Evolutionary conservation across 371 early-diverging fungal species (phyloP), one percentile per base, ranked within the genome.

Genomic region (Blastocladiella emersonii): DNA sequence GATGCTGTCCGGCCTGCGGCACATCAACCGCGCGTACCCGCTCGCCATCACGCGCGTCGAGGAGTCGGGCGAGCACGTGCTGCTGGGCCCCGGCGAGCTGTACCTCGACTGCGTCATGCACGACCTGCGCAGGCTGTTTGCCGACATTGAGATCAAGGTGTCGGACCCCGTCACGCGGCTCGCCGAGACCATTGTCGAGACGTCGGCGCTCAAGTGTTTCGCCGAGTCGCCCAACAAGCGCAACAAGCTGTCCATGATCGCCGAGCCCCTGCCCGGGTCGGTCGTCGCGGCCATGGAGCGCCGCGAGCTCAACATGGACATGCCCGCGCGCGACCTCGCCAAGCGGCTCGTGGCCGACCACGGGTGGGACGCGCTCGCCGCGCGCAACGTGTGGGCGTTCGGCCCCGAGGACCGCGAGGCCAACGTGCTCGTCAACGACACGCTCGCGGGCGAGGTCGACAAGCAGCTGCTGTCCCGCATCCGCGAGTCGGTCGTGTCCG

Each of bases 221-320:
- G 95, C 94, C 12, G 92, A 95, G 72, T 92, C 95, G 10, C 93
- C 96, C n/a, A 98, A 98, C 79, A 90, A 93, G 73, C 92, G 88
- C 71, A 98, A 96, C 82, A 89, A 92, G 63, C 67, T 98, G 65
- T 93, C 95, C 2, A 90, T 94, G 77, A 92, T 95, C 60, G 85
- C 93, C 44, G 95, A 96, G 72, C 97, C 97, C 19, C 68, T 98
- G 60, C 96, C 95, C 61, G 84, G 81, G 56, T 89, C 87, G 37
- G 77, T 98, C 57, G 92, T 89, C 15, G 85, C 88, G 65, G 96
- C 95, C 67, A 93, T 97, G 27, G 95, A 94, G 67, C 74, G 71
- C 32, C 77, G 87, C 48, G 80, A 75, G 62, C 81, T 95, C 49
- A 78, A 75, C 61, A 79, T 85, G 34, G 74, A 77, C 45, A 87